phyloP scores from a whole-genome alignment of 441 rosid species.

The Biscutella laevigata region DNA sequence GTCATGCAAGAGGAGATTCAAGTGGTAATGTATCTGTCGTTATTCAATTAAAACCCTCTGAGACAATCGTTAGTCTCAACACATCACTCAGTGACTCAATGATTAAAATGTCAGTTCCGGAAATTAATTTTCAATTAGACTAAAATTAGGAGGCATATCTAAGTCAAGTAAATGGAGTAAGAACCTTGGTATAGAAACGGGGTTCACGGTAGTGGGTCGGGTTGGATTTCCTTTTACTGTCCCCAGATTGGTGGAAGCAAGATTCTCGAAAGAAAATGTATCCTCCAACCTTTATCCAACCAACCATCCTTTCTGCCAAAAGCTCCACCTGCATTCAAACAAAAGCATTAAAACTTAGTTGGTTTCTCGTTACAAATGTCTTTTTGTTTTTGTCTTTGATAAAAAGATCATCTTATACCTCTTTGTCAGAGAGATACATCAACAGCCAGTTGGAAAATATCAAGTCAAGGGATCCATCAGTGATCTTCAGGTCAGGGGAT shows the following conservation, averaged over 20 bases:
- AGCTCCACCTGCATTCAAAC: slow-evolving; percentile 46
- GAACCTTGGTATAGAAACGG: slow-evolving; percentile 82
- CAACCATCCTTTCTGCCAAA: slow-evolving; percentile 70
- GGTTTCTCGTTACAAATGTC: neutral
- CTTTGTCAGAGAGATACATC: slow-evolving; percentile 90
- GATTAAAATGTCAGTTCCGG: neutral
- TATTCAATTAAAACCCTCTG: neutral
- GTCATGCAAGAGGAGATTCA: neutral
- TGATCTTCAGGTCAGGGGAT: slow-evolving; percentile 52
- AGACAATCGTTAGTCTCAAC: neutral
- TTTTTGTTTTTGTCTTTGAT: neutral
- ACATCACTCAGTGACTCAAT: too few relatives aligned
- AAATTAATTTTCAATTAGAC: neutral
- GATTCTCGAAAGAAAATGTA: slow-evolving; percentile 90
- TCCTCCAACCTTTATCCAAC: slow-evolving; percentile 85
- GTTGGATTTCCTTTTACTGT: slow-evolving; percentile 62
- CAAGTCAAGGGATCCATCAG: slow-evolving; percentile 70
- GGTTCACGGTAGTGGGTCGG: slow-evolving; percentile 98
- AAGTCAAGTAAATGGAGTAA: slow-evolving; percentile 4
- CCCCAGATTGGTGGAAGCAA: slow-evolving; percentile 96
- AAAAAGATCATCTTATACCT: slow-evolving; percentile 38
- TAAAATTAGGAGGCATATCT: too few relatives aligned
- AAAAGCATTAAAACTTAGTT: neutral
- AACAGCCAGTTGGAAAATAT: slow-evolving; percentile 92
- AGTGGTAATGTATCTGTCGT: neutral